phyloP scores from a whole-genome alignment of 805 yeast species.

The Wickerhamomyces xylosicus region DNA sequence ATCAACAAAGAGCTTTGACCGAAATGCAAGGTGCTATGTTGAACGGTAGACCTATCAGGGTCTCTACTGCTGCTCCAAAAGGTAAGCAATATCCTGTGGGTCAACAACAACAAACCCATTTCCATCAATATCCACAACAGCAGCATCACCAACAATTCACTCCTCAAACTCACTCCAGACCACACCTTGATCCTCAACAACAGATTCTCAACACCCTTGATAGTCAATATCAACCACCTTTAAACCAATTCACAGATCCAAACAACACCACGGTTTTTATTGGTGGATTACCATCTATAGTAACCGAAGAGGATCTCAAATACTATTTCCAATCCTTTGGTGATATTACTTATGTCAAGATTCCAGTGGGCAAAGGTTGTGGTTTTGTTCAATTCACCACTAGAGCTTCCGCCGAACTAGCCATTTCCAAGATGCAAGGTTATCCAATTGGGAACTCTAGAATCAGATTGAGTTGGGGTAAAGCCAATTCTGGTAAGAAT shows the following conservation, averaged over 20 bases:
- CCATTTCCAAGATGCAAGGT: conserved; percentile 84
- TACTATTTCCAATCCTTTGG: conserved; percentile 61
- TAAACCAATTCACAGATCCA: conserved; percentile 67
- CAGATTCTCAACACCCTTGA: conserved; percentile 15
- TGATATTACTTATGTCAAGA: conserved; percentile 63
- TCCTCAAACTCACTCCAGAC: conserved; percentile 14
- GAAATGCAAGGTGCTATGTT: conserved; percentile 77
- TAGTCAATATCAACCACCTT: conserved; percentile 39
- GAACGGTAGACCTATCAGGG: conserved; percentile 68
- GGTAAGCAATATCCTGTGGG: conserved; percentile 17
- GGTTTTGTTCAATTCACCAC: conserved; percentile 80
- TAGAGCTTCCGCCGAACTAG: conserved; percentile 75
- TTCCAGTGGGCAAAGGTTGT: conserved; percentile 67
- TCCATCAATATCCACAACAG: conserved; percentile 8
- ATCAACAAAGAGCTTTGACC: conserved; percentile 58
- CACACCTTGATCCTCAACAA: conserved; percentile 5
- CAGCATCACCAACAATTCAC: conserved; percentile 14
- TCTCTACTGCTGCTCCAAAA: conserved; percentile 57
- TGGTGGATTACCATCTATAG: conserved; percentile 48
- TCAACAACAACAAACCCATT: conserved; percentile 3
- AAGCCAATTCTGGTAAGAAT: conserved; percentile 26
- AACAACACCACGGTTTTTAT: conserved; percentile 69
- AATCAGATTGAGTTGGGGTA: conserved; percentile 83
- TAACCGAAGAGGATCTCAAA: conserved; percentile 53
- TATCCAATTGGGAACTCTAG: conserved; percentile 78